Evolutionary conservation across 2,329 filamentous ascomycete genomes (phyloP).

Genomic region (Eurotiales sp.): DNA sequence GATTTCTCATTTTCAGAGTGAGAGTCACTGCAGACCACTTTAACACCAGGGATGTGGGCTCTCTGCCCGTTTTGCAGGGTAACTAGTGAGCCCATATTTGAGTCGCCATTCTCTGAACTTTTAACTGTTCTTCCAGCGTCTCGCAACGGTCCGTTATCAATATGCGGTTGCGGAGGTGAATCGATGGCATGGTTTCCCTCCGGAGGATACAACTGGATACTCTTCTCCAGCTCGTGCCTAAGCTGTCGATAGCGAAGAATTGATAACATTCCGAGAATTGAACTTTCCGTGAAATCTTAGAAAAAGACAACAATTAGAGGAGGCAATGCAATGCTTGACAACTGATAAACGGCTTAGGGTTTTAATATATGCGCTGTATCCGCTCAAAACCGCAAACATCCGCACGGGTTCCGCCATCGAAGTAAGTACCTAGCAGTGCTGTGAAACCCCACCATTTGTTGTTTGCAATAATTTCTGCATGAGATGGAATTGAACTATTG

Average conservation of each 20-base stretch:
- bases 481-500: too few relatives aligned
- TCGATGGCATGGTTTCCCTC: not conserved
- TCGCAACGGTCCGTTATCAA: not conserved
- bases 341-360: not conserved
- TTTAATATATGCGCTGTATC: not conserved
- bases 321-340: not conserved
- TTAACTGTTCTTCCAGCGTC: not conserved
- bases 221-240: slow-evolving; percentile 5
- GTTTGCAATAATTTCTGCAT: too few relatives aligned
- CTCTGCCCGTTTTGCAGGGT: slow-evolving; percentile 2
- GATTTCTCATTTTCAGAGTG: not conserved
- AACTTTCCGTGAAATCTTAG: not conserved
- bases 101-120: not conserved
- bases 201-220: not conserved
- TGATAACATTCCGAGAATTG: not conserved
- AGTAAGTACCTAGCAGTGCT: too few relatives aligned
- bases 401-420: not conserved
- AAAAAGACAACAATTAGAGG: not conserved
- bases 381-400: slow-evolving; percentile 5
- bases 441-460: too few relatives aligned
- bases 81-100: not conserved
- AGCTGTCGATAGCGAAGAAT: slow-evolving; percentile 4
- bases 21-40: not conserved
- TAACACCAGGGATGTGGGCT: slow-evolving; percentile 2
- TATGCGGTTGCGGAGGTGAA: not conserved